Evolutionary conservation across 2,329 filamentous ascomycete genomes (phyloP).

Genomic region (Clarireedia paspali): DNA sequence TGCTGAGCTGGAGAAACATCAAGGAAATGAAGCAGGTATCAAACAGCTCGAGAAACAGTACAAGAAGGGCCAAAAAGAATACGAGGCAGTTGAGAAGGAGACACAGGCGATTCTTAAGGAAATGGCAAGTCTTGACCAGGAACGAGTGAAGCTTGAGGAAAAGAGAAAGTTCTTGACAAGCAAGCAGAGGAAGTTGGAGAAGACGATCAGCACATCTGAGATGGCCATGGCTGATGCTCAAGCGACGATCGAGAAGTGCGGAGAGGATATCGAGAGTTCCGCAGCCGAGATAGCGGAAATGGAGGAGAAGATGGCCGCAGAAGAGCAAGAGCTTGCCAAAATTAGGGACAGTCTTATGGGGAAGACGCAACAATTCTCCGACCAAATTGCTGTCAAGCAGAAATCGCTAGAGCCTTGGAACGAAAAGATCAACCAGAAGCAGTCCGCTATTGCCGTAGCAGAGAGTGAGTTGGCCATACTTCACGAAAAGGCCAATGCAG

Average conservation of each 20-base stretch:
- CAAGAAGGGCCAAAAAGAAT: slow-evolving; percentile 74
- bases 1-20: slow-evolving; percentile 82
- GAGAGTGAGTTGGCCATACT: slow-evolving; percentile 92
- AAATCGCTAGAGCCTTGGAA: slow-evolving; percentile 95
- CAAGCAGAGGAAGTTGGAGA: slow-evolving; percentile 94
- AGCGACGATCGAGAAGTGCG: slow-evolving; percentile 69
- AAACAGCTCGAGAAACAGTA: slow-evolving; percentile 82
- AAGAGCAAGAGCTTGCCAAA: slow-evolving; percentile 74
- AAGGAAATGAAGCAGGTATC: slow-evolving; percentile 83
- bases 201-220: slow-evolving; percentile 71
- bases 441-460: slow-evolving; percentile 87
- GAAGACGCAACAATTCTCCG: slow-evolving; percentile 90
- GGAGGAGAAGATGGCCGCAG: slow-evolving; percentile 66
- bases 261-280: slow-evolving; percentile 70
- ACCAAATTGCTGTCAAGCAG: slow-evolving; percentile 86
- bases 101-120: slow-evolving; percentile 76
- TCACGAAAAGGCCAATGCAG: slow-evolving; percentile 80
- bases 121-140: slow-evolving; percentile 88
- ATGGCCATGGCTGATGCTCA: slow-evolving; percentile 67
- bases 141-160: slow-evolving; percentile 94
- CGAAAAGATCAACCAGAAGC: slow-evolving; percentile 93
- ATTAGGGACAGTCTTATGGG: slow-evolving; percentile 86
- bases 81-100: slow-evolving; percentile 73
- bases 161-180: slow-evolving; percentile 88
- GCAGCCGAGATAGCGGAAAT: slow-evolving; percentile 66